Evolutionary conservation across 768 basidiomycete species (phyloP), one percentile per base, ranked within the genome.

Genomic region (Tephrocybe sp.): DNA sequence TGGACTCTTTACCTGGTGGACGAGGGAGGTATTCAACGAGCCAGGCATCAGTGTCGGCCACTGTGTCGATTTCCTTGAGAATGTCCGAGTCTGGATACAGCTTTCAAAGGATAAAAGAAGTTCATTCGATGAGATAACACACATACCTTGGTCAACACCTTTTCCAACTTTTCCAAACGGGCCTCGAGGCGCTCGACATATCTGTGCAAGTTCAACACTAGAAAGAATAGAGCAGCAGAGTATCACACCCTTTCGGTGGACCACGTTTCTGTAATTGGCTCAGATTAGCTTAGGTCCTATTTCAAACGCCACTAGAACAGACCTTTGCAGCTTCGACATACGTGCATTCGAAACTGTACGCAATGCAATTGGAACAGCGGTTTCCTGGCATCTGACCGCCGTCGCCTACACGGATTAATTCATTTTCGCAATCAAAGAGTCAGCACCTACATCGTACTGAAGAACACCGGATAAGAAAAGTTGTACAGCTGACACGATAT

Each of bases 251-350:
- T 66, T 83, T 82, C 5, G 82, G 78, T 34, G 82, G 84, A 2
- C 83, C 84, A 15, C 84, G 80, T 67, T 76, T 77, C 75, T 77
- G 12, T 16, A 49, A 24, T 21, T 9, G 11, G 18, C 43, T 18
- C 32, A 16, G 4, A 44, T 31, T 28, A 49, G 6, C 4, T 18
- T 7, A 27, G 35, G 26, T 18, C 11, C 28, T 51, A 30, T 27
- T 49, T 46, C 6, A 52, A 30, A 42, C 37, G 35, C 1, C 9
- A 47, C n/a, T 4, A 12, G 28, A 16, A 61, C 76, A 35, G 52
- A 84, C 84, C 77, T 85, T 86, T 21, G 83, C 84, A 1, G 81
- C 77, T 62, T 86, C 83, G 42, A 84, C 69, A 63, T 89, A 87
- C 0, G 81, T 83, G 67, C 87, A 89, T 5, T 84, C 79, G 32